Evolutionary conservation across 805 yeast genomes (phyloP), one percentile per base, ranked within the genome.

Genomic region (Wickerhamiella vanderwaltii): DNA sequence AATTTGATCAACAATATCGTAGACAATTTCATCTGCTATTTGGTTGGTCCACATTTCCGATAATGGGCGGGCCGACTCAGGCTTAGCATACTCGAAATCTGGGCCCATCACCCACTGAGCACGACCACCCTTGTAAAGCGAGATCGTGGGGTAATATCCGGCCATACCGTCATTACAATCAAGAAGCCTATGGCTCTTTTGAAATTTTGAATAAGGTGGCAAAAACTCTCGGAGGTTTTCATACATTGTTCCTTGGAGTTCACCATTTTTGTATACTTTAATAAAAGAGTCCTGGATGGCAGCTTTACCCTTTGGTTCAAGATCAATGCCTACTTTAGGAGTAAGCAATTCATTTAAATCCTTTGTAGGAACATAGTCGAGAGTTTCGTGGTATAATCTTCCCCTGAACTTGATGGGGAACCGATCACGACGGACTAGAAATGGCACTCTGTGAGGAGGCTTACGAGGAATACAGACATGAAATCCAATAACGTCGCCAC

Each of bases 121-220:
- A 7, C 71, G 63, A 0, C 97, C 97, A 2, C 79, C 79, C 49
- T 74, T 75, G 56, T 74, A 91, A 19, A 80, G 81, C 42, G 94
- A 81, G 25, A 84, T 68, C 64, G 86, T 83, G 1, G 98, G 97
- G 60, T 77, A 91, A 57, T 91, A 91, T 0, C 97, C 98, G 42
- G 85, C 61, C 32, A 74, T 64, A 0, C 94, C 94, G 56, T 91
- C 95, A 56, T 91, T 93, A 6, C 50, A 51, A 7, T 55, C 49
- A 3, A 50, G 49, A 3, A 52, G 50, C 12, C 48, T 51, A 13
- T 50, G 41, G 9, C 53, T 43, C 2, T 51, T 37, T 29, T 53
- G 55, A 44, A 46, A 63, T 35, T 53, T 77, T 30, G 87, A 73
- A 43, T 77, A 68, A 2, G 94, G 87, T 0, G 96, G 95, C 37